Base-by-base conservation (phyloP, 768 basidiomycete species). In the Pleurotus eryngii region DNA sequence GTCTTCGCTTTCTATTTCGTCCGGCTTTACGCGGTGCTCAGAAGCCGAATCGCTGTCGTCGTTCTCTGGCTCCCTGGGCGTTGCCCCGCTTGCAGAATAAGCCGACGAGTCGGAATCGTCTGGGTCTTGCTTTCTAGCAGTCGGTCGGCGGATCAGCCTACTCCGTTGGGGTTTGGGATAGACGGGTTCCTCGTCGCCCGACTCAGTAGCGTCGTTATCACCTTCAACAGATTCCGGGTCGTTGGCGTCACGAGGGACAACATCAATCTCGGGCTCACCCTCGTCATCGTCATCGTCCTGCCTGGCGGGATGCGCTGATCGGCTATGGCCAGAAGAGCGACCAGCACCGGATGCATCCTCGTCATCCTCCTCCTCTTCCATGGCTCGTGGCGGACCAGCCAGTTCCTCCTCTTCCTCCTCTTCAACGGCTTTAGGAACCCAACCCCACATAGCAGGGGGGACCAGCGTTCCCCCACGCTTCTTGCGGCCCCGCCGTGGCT, bases 361-460 rank as follows among this genome's bases (percentile, higher is more conserved):
- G 45, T 76, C 75, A 40, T 74, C 74, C 30, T 70, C 73, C 17
- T 73, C 74, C 20, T 70, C 69, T 51, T 58, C 68, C 50, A 43
- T 69, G 57, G 45, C 63, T 56, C 54, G 48, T 20, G 60, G 55
- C 24, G 64, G 53, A n/a, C 55, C 57, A 27, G 57, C 30, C 7
- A 62, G 56, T 57, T 65, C 64, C 4, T 61, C 64, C 35, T 61
- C 51, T 38, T 63, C 60, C 47, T 64, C 64, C 39, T 63, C 63
- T 42, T 64, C 63, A 24, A 64, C 63, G 47, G 70, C 65, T 22
- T 61, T 68, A 43, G 49, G 59, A 54, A 54, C 89, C 90, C 91
- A 93, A 22, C 81, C 89, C 91, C 90, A 92, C 89, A 92, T 92
- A 55, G 83, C 83, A 37, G 85, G 85, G 26, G 90, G 89, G 1